Base-by-base conservation (phyloP, 352 stramenopile genomes). In the Phytophthora pinifolia region DNA sequence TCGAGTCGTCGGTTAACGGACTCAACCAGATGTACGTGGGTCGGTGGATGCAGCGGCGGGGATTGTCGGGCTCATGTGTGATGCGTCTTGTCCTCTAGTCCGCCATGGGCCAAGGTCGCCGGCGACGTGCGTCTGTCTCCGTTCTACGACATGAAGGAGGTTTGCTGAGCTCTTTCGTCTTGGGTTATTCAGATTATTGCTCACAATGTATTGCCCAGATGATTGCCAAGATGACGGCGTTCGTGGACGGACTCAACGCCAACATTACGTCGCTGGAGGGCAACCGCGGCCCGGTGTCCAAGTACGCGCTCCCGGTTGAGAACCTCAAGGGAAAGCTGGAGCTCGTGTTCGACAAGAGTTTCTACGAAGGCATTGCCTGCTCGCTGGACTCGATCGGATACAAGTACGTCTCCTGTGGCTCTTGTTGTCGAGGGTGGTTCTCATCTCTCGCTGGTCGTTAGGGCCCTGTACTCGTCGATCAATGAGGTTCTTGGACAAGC, bases 331-430 rank as follows among this genome's bases (percentile, higher is more conserved):
- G 89, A 25, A 92, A 92, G 61, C 50, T 98, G 22, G 89, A 97
- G 55, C 73, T 98, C 27, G 81, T 81, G 57, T 97, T 96, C 54
- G 73, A 88, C 34, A 67, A 75, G 49, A 67, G 72, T 38, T 88
- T 85, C 59, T 88, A 88, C 37, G 83, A 98, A 62, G 92, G 92
- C 44, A 97, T 98, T 49, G 92, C 91, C n/a, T 97, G 90, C 59
- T 92, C 88, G 46, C 67, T 98, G 9, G 76, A 96, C 17, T 98
- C 91, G 46, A 64, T 88, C 27, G 92, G 91, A 37, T 96, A 93
- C 68, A 86, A 88, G 74, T 82, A 65, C 32, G n/a, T n/a, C n/a
- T n/a, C n/a, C n/a, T n/a, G n/a, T n/a, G n/a, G n/a, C n/a, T n/a
- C n/a, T n/a, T n/a, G n/a, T n/a, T n/a, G n/a, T n/a, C n/a, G n/a